Evolutionary conservation across 371 early-diverging fungal genomes (phyloP), one percentile per base, ranked within the genome.

Genomic region (Phascolomyces articulosus): DNA sequence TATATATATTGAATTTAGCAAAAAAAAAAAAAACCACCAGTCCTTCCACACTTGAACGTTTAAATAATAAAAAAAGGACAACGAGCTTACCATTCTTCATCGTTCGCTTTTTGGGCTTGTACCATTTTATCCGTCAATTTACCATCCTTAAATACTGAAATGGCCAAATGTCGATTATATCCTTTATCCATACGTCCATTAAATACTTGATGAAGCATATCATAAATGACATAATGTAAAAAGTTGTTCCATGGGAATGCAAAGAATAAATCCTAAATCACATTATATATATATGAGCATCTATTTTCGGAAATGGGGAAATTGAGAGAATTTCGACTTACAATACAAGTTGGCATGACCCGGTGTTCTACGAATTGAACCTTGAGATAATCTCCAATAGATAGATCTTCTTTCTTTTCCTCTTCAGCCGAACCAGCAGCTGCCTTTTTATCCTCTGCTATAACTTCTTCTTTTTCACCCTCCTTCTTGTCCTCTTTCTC

Each of bases 241-340:
- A 98, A 94, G 85, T 98, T 97, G 78, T 97, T 97, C 92, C 95
- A 96, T 13, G 93, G 90, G 72, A 92, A 95, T 21, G 82, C 77
- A 83, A 96, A 96, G 70, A 97, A 97, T 26, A 97, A 73, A 63
- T 91, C 90, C 73, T 77, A 38, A 26, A 28, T 41, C 38, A 40
- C 3, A 38, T 13, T 13, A 20, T 16, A 8, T 40, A 56, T 21
- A 7, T 24, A 34, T 48, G 8, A 40, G 11, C 4, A 51, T 16
- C 9, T 34, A 9, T 34, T 34, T 34, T 34, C 11, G 2, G 11
- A 34, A 34, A 11, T 34, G 6, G 34, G 11, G 2, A 34, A 34
- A 1, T 10, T n/a, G 18, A 44, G 0, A 10, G 24, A 16, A 16
- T 20, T 2, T 55, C 26, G 16, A 72, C 74, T 70, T 74, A 80